These are phyloP conservation scores for Hygrophorus russula DNA, from an alignment of 768 basidiomycete species.

Conservation along the genomic window DNA sequence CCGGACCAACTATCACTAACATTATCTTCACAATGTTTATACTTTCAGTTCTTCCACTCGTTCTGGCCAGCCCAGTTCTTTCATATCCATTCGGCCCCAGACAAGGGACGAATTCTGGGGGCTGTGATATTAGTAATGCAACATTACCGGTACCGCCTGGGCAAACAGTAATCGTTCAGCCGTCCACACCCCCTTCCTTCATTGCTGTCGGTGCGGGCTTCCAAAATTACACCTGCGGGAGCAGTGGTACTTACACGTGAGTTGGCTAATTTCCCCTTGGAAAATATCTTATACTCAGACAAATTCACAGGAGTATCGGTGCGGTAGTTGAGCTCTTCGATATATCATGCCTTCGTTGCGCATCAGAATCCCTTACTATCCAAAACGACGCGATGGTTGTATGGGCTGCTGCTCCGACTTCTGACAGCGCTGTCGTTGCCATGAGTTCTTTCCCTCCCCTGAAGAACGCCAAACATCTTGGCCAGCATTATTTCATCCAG, in stretches of 20 bases:
- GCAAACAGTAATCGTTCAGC: slow-evolving; percentile 23
- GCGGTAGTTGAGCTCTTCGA: slow-evolving; percentile 46
- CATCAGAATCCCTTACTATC: slow-evolving; percentile 34
- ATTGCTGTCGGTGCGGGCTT: slow-evolving; percentile 37
- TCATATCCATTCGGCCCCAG: not conserved
- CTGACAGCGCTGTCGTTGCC: slow-evolving; percentile 11
- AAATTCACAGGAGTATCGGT: slow-evolving; percentile 27
- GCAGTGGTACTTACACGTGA: slow-evolving; percentile 34
- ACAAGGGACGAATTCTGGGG: not conserved
- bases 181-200: slow-evolving; percentile 23
- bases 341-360: slow-evolving; percentile 33
- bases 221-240: slow-evolving; percentile 45
- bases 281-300: not conserved
- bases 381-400: slow-evolving; percentile 17
- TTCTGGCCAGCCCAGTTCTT: not conserved
- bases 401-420: slow-evolving; percentile 14
- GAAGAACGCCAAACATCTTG: slow-evolving; percentile 18
- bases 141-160: slow-evolving; percentile 13
- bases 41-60: not conserved
- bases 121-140: slow-evolving; percentile 17
- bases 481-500: slow-evolving; percentile 47
- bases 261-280: slow-evolving; percentile 9
- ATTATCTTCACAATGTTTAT: not conserved
- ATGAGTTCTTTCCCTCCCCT: slow-evolving; percentile 10
- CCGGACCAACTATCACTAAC: no score